Percentiles rank a stretch among this genome's conserved stretches.
phyloP scores from a whole-genome alignment of 129 eudicot species.

The Lactuca sativa region DNA sequence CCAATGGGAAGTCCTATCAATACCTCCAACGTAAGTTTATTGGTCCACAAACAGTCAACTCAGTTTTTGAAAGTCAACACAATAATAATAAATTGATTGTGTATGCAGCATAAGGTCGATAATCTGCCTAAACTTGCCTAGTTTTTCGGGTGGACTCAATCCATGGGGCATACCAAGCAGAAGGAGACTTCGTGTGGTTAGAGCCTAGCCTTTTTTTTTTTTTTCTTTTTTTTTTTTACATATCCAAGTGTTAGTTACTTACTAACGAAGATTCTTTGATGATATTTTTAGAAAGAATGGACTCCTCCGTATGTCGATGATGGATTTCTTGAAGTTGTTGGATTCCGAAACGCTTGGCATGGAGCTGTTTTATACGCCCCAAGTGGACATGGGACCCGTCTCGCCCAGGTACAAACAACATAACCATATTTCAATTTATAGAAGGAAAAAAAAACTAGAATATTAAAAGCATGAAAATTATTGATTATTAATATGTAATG shows the following conservation, averaged over 20 bases:
- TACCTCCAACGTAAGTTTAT: conserved; percentile 52
- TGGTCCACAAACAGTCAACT: background rate
- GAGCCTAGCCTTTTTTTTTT: conserved; percentile 31
- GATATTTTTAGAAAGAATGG: conserved; percentile 46
- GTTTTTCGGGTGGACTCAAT: conserved; percentile 94
- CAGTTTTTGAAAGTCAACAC: no score
- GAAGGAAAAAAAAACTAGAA: no score
- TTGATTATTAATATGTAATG: background rate
- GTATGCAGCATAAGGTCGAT: conserved; percentile 75
- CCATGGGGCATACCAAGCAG: conserved; percentile 87
- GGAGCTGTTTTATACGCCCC: conserved; percentile 85
- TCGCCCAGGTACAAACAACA: conserved; percentile 73
- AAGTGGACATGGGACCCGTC: conserved; percentile 94
- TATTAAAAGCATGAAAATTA: no score
- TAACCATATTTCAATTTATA: no score
- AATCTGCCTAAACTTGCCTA: conserved; percentile 87
- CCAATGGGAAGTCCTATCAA: conserved; percentile 58
- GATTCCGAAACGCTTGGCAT: conserved; percentile 98
- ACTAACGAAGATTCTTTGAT: conserved; percentile 10
- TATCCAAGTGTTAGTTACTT: conserved; percentile 5
- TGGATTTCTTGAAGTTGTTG: conserved; percentile 85
- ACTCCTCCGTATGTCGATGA: conserved; percentile 82
- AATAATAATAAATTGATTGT: background rate
- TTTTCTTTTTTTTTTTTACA: background rate
- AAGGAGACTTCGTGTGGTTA: conserved; percentile 53